Evolutionary conservation across 2,329 filamentous ascomycete genomes (phyloP).

Genomic region (Sarocladium kiliense): DNA sequence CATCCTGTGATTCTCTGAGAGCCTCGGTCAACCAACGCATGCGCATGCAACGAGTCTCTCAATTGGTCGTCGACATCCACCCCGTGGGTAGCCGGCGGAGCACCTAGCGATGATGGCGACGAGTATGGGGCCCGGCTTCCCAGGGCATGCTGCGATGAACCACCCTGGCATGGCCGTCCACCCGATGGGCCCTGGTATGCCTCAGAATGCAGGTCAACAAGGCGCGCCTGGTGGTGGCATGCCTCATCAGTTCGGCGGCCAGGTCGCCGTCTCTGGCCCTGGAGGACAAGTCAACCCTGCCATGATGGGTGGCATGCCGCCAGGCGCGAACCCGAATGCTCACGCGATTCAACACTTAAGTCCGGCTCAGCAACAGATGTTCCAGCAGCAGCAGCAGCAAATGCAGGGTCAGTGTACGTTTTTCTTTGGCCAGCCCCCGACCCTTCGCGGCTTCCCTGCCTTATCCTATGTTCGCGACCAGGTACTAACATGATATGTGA

Average conservation of each 20-base stretch:
- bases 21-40: constrained; percentile 19
- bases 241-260: constrained; percentile 58
- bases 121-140: constrained; percentile 58
- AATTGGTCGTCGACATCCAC: constrained; percentile 52
- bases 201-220: constrained; percentile 64
- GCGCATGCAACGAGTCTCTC: constrained; percentile 44
- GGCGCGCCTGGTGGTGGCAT: constrained; percentile 61
- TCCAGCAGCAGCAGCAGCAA: constrained; percentile 42
- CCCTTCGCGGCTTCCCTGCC: neutral
- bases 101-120: constrained; percentile 59
- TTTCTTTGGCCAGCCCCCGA: neutral
- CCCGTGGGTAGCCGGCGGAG: constrained; percentile 49
- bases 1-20: constrained; percentile 13
- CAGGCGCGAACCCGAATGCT: constrained; percentile 59
- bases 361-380: constrained; percentile 53
- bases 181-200: constrained; percentile 57
- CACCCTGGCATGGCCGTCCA: constrained; percentile 65
- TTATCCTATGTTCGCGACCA: neutral
- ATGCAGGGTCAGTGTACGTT: constrained; percentile 25
- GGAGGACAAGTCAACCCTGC: constrained; percentile 68
- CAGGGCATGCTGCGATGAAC: constrained; percentile 65
- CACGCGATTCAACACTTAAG: constrained; percentile 70
- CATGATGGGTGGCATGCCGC: constrained; percentile 74
- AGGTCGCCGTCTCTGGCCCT: constrained; percentile 68
- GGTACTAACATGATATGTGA: neutral